Conservation (phyloP, 192 early-diverging fungal genomes). For the Irineochytrium annulatum region DNA sequence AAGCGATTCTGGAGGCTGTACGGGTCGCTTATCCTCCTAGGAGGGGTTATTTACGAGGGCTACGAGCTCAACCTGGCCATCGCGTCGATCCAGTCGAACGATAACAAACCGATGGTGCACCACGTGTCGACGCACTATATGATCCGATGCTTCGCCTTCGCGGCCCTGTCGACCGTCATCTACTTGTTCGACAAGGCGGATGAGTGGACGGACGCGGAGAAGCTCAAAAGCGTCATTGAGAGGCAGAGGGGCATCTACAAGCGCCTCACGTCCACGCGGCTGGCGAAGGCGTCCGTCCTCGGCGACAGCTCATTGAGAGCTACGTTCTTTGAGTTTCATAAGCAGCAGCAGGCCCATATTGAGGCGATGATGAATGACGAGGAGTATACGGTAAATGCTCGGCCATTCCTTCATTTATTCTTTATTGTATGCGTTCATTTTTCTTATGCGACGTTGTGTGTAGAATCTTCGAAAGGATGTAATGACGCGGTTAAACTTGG, state of each 20-base stretch:
- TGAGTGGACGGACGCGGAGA: neutral
- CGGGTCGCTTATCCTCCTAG: neutral
- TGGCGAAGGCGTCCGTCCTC: neutral
- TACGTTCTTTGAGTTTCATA: neutral
- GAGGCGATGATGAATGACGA: neutral
- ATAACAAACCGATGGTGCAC: no score
- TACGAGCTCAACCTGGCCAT: neutral
- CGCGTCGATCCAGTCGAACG: no score
- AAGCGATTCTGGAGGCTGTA: neutral
- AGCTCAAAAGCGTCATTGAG: neutral
- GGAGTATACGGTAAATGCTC: neutral
- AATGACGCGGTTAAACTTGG: no score
- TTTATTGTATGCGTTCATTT: no score
- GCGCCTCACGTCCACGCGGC: neutral
- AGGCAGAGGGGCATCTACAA: neutral
- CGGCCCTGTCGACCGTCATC: no score
- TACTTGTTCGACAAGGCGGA: no score
- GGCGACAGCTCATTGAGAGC: neutral
- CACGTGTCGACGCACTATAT: no score
- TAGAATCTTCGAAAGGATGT: no score
- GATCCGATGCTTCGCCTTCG: neutral
- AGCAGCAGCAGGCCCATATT: neutral
- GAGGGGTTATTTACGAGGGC: neutral
- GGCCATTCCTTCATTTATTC: no score
- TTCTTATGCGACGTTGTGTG: no score